These are phyloP conservation scores for Thecaphora thlaspeos DNA, from an alignment of 1,284 basidiomycete species.

Conservation along the genomic window DNA sequence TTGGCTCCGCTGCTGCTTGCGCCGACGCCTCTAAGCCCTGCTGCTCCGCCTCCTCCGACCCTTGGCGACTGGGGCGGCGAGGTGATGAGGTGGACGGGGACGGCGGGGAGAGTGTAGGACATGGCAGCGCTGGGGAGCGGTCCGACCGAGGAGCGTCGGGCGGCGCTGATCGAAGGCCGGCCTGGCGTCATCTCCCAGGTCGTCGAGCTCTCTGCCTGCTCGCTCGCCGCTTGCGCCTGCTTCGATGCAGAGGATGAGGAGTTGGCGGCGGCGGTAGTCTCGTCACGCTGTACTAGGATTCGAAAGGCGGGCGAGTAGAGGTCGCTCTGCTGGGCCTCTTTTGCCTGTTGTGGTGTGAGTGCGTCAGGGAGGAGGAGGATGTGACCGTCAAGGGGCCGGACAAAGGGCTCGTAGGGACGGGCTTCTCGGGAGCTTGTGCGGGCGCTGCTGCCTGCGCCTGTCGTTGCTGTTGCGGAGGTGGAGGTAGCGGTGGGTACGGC, in stretches of 20 bases:
- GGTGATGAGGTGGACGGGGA: conserved; percentile 34
- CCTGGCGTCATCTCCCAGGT: conserved; percentile 20
- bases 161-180: conserved; percentile 9
- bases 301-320: conserved; percentile 32
- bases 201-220: not conserved
- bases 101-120: conserved; percentile 19
- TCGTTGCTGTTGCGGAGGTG: not conserved
- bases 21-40: too few species aligned
- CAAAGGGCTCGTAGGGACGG: conserved; percentile 18
- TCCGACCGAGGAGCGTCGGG: conserved; percentile 15
- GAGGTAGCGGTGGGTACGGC: too few species aligned
- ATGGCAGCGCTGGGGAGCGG: conserved; percentile 5
- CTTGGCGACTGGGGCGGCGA: conserved; percentile 26
- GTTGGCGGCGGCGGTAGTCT: not conserved
- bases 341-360: conserved; percentile 25
- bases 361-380: conserved; percentile 32
- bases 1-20: too few species aligned
- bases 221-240: too few species aligned
- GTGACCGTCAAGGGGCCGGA: conserved; percentile 31
- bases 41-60: conserved; percentile 3
- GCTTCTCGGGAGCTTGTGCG: not conserved
- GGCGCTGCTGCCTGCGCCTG: not conserved
- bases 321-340: conserved; percentile 10
- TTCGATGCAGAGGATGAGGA: too few species aligned
- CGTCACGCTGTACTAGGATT: conserved; percentile 14